These are phyloP conservation scores for Prunus davidiana DNA, from an alignment of 306 rosid genomes.

Conservation along the genomic window DNA sequence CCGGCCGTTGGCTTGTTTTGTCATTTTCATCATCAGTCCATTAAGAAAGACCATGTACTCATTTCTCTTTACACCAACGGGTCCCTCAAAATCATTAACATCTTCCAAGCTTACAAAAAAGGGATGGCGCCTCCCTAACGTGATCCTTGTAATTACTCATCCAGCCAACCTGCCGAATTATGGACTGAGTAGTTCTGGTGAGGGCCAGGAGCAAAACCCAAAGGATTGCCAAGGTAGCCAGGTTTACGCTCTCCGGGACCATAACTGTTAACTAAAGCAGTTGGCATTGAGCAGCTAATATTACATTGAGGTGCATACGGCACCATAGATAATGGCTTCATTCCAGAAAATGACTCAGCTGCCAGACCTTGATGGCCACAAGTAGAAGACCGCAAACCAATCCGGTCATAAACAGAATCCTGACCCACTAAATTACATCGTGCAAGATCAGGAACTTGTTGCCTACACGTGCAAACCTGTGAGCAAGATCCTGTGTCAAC, in stretches of 20 bases:
- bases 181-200: conserved; percentile 30
- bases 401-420: too few species aligned
- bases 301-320: conserved; percentile 55
- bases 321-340: conserved; percentile 40
- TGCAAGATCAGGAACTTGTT: not conserved
- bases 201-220: conserved; percentile 43
- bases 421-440: too few species aligned
- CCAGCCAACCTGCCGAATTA: conserved; percentile 52
- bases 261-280: conserved; percentile 22
- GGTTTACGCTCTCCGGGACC: conserved; percentile 31
- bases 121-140: too few species aligned
- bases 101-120: too few species aligned
- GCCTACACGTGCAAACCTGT: conserved; percentile 26
- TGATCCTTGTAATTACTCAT: conserved; percentile 27
- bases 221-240: conserved; percentile 28
- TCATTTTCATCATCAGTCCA: too few species aligned
- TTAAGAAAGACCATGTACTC: too few species aligned
- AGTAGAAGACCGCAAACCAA: too few species aligned
- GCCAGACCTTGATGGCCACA: conserved; percentile 16
- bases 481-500: conserved; percentile 21
- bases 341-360: conserved; percentile 31
- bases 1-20: too few species aligned
- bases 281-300: conserved; percentile 34
- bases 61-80: too few species aligned
- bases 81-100: too few species aligned